These are phyloP conservation scores for Sutorius eximius DNA, from an alignment of 1,284 basidiomycete genomes.

Conservation along the genomic window DNA sequence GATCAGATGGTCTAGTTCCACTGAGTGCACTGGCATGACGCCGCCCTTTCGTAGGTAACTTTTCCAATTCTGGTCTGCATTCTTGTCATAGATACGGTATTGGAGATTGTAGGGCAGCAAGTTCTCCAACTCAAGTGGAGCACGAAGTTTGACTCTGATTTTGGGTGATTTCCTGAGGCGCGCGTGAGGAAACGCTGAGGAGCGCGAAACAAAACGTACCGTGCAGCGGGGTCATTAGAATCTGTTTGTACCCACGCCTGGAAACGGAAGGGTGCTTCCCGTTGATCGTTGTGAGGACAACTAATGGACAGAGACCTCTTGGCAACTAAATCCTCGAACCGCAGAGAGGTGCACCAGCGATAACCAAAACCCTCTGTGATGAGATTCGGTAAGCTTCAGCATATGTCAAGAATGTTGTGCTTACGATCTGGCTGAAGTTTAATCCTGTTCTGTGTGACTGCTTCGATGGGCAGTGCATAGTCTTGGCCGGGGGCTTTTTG, in stretches of 20 bases:
- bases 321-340: conserved; percentile 89
- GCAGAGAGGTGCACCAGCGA: conserved; percentile 88
- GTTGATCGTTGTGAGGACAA: conserved; percentile 80
- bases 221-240: conserved; percentile 57
- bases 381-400: conserved; percentile 8
- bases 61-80: conserved; percentile 88
- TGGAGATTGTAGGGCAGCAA: conserved; percentile 94
- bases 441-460: conserved; percentile 82
- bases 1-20: conserved; percentile 91
- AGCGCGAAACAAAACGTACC: conserved; percentile 41
- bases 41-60: conserved; percentile 94
- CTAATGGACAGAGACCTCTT: conserved; percentile 79
- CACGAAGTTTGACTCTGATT: conserved; percentile 85
- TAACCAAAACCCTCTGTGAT: conserved; percentile 88
- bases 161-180: conserved; percentile 74
- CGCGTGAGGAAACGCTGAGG: conserved; percentile 1
- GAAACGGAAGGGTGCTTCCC: conserved; percentile 93
- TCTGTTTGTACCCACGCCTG: conserved; percentile 91
- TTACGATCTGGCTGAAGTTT: conserved; percentile 91
- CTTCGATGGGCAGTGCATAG: conserved; percentile 90
- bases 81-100: conserved; percentile 96
- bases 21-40: conserved; percentile 95
- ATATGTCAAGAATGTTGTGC: conserved; percentile 31
- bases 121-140: conserved; percentile 96
- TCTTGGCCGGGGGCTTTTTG: conserved; percentile 77